These are phyloP conservation scores for Fistulifera pelliculosa DNA, from an alignment of 108 stramenopile genomes.

Conservation along the genomic window DNA sequence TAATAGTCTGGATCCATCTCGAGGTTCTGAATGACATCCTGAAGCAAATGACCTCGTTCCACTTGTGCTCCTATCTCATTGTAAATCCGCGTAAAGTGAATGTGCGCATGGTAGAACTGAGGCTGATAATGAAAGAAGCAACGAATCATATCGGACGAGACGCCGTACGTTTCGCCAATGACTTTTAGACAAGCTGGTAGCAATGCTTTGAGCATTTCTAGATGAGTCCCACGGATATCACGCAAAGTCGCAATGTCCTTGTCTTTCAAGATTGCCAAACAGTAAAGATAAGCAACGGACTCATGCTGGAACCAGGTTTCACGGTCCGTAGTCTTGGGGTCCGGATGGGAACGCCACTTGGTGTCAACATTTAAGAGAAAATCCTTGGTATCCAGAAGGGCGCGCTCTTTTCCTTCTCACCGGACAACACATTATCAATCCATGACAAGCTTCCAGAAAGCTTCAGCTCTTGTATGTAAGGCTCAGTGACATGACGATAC, in stretches of 20 bases:
- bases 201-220: conserved; percentile 48
- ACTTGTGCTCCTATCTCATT: conserved; percentile 48
- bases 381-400: conserved; percentile 39
- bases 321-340: conserved; percentile 25
- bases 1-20: conserved; percentile 51
- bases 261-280: conserved; percentile 49
- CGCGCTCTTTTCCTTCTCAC: conserved; percentile 56
- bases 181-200: conserved; percentile 25
- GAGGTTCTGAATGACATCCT: conserved; percentile 69
- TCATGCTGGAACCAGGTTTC: conserved; percentile 27
- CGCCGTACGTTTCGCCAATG: conserved; percentile 53
- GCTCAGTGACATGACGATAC: conserved; percentile 20
- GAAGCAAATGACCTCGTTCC: conserved; percentile 54
- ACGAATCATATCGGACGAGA: conserved; percentile 40
- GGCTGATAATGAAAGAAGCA: conserved; percentile 70
- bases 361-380: conserved; percentile 71
- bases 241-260: conserved; percentile 38
- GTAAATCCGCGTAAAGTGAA: conserved; percentile 62
- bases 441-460: conserved; percentile 37
- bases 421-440: conserved; percentile 34
- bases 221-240: conserved; percentile 40
- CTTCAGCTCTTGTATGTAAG: conserved; percentile 35
- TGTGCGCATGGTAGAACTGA: conserved; percentile 70
- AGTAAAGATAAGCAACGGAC: conserved; percentile 41
- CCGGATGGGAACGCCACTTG: conserved; percentile 62